phyloP scores from a whole-genome alignment of 495 filamentous ascomycete genomes.

The Hyaloscypha hepaticicola region DNA sequence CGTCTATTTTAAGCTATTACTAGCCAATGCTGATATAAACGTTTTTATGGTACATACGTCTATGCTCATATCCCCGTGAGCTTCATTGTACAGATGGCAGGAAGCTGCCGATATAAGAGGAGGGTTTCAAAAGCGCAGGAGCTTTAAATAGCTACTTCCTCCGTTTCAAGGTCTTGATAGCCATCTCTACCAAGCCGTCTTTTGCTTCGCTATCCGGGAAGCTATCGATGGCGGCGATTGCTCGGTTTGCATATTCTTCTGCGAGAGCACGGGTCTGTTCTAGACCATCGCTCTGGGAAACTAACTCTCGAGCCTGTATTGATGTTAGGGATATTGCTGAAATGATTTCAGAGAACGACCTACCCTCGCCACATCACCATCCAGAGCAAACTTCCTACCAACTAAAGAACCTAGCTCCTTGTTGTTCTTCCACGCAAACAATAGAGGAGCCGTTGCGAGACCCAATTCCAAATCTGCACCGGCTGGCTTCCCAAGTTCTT shows the following conservation, averaged over 20 bases:
- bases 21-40: constrained; percentile 1
- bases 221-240: constrained; percentile 72
- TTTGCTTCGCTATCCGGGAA: constrained; percentile 95
- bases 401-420: constrained; percentile 84
- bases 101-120: constrained; percentile 20
- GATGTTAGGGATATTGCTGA: not conserved
- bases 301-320: constrained; percentile 76
- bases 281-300: constrained; percentile 78
- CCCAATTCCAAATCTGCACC: constrained; percentile 94
- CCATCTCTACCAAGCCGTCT: constrained; percentile 87
- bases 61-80: constrained; percentile 6
- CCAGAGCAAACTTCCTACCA: constrained; percentile 79
- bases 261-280: constrained; percentile 87
- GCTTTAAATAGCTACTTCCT: constrained; percentile 59
- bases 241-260: constrained; percentile 85
- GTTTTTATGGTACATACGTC: constrained; percentile 15
- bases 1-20: constrained; percentile 22
- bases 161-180: constrained; percentile 83
- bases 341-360: constrained; percentile 33
- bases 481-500: constrained; percentile 89
- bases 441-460: constrained; percentile 88
- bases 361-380: constrained; percentile 83
- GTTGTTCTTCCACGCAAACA: constrained; percentile 94
- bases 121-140: constrained; percentile 7
- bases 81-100: constrained; percentile 25